A percentile compares a stretch with the other conserved stretches of the same genome.
Conservation (phyloP, 495 filamentous ascomycete genomes). For the Aspergillus heteromorphus region DNA sequence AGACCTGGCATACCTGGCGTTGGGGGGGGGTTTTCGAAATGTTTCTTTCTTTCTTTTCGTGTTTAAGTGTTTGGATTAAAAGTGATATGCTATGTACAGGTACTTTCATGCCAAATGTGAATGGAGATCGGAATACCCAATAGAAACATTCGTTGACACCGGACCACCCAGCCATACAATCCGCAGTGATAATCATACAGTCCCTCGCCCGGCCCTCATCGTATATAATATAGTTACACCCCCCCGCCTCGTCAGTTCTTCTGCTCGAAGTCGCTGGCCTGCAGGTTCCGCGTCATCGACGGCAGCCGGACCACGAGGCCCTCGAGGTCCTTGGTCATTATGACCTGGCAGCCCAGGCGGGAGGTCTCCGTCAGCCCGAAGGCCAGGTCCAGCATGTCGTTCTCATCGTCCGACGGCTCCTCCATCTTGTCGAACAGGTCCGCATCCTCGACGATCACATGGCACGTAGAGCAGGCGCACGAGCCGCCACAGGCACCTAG, state of each 20-base stretch:
- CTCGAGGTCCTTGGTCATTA: conserved; percentile 85
- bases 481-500: conserved; percentile 87
- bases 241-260: conserved; percentile 29
- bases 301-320: conserved; percentile 80
- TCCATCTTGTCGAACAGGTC: conserved; percentile 86
- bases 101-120: conserved; percentile 11
- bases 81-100: conserved; percentile 18
- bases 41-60: conserved; percentile 15
- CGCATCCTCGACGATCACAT: conserved; percentile 83
- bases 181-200: conserved; percentile 6
- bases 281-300: conserved; percentile 90
- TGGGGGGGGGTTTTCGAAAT: conserved; percentile 19
- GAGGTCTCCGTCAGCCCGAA: conserved; percentile 96
- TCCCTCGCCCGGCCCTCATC: not conserved
- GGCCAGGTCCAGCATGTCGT: conserved; percentile 96
- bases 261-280: conserved; percentile 80
- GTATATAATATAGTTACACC: not conserved
- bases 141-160: conserved; percentile 9
- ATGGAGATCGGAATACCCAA: conserved; percentile 22
- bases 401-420: conserved; percentile 95
- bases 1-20: conserved; percentile 33
- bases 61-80: conserved; percentile 17
- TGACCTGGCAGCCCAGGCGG: conserved; percentile 88
- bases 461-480: conserved; percentile 95
- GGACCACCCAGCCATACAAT: not conserved